Evolutionary conservation across 2,329 filamentous ascomycete species (phyloP), one percentile per base, ranked within the genome.

Genomic region (Trichoderma sp.): DNA sequence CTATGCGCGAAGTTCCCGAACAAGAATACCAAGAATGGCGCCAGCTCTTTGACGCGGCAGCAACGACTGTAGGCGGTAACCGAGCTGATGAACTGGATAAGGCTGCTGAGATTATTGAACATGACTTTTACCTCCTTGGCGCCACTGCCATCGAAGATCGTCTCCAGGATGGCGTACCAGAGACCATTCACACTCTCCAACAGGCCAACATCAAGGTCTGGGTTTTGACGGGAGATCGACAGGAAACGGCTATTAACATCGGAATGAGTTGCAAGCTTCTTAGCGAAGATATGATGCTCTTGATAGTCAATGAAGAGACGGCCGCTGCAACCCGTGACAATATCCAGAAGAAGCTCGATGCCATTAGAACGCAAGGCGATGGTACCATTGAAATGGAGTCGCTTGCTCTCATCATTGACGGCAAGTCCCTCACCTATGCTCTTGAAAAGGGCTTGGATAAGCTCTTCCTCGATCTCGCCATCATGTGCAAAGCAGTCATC

Each of bases 241-340:
- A 99, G 81, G 96, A 99, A 81, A 99, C 96, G 33, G 96, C 96
- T 68, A 99, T 99, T 87, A 99, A 99, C 79, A 99, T 99, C 74
- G 96, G 96, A 72, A 99, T 99, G 96, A 97, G 94, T 79, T 99
- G 96, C 83, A 98, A 98, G 82, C 87, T 99, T 61, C 93, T 99
- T 71, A 97, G 94, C 73, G 96, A 99, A 81, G 96, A 99, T 75
- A 99, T 99, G 96, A 97, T 96, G 77, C 86, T 99, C 13, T 84
- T 99, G 67, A 97, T 99, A 74, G 87, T 99, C 76, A 99, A 99
- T 76, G 96, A 99, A 78, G 94, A 98, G 75, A 87, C 83, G 60
- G 86, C 93, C 16, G 84, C 86, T 43, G 92, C 89, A 5, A 98
- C 96, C 4, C 87, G 92, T 62, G 92, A 96, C 76, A 98, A 97